phyloP scores from a whole-genome alignment of 192 early-diverging fungal genomes.

The Globomyces pollinis-pini region DNA sequence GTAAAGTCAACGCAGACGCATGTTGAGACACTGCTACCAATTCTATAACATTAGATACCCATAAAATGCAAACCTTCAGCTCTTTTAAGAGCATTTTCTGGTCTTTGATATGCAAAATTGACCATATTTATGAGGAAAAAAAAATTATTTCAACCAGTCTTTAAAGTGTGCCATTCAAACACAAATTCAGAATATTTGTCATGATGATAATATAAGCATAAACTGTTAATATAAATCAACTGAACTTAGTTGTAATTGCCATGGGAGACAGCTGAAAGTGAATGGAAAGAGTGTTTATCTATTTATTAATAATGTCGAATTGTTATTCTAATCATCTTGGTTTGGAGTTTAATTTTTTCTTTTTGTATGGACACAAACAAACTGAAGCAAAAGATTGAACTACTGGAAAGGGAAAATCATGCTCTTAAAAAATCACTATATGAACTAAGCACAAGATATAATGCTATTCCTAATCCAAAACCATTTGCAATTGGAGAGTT shows the following conservation, averaged over 20 bases:
- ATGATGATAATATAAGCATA: neutral
- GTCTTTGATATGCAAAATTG: slow-evolving; percentile 50
- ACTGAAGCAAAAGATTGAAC: slow-evolving; percentile 68
- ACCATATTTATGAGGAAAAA: neutral
- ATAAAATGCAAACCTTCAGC: slow-evolving; percentile 59
- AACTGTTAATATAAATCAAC: no score
- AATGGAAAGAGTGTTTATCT: no score
- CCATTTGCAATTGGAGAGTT: slow-evolving; percentile 1
- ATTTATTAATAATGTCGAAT: no score
- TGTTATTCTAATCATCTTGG: no score
- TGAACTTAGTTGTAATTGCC: no score
- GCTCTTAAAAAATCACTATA: slow-evolving; percentile 76
- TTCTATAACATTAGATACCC: slow-evolving; percentile 26
- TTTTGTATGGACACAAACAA: neutral
- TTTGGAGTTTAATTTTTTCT: no score
- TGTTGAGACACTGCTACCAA: slow-evolving; percentile 80
- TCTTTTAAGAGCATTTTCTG: slow-evolving; percentile 83
- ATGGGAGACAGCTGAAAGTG: no score
- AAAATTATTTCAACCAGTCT: no score
- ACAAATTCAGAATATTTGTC: neutral
- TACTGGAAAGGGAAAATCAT: slow-evolving; percentile 65
- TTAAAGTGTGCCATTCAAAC: no score
- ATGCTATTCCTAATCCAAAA: slow-evolving; percentile 7
- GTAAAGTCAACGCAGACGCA: slow-evolving; percentile 71
- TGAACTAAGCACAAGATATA: slow-evolving; percentile 68